phyloP scores from a whole-genome alignment of 371 early-diverging fungal genomes.

The Mortierella sp. region DNA sequence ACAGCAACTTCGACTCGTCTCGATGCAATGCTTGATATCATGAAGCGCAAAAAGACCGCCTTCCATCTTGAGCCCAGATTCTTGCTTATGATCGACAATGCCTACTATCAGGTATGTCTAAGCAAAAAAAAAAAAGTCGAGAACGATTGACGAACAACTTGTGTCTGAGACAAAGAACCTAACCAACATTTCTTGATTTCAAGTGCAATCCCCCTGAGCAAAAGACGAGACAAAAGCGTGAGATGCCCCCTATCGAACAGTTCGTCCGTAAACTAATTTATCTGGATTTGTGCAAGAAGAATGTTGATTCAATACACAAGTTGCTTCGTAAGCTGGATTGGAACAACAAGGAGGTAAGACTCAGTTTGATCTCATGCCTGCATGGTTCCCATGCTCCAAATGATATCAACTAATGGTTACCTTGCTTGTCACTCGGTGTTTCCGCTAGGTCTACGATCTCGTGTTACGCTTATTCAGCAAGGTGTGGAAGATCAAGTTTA shows the following conservation, averaged over 20 bases:
- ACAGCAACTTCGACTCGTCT: conserved; percentile 77
- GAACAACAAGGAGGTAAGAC: conserved; percentile 68
- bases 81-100: conserved; percentile 91
- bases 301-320: conserved; percentile 74
- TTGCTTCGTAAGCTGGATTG: conserved; percentile 90
- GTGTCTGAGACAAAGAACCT: not conserved
- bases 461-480: conserved; percentile 78
- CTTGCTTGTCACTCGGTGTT: not conserved
- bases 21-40: conserved; percentile 80
- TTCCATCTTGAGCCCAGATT: conserved; percentile 88
- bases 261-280: conserved; percentile 90
- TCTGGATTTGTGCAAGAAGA: conserved; percentile 75
- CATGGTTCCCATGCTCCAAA: too few relatives aligned
- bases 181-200: not conserved
- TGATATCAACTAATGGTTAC: too few relatives aligned
- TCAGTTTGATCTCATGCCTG: not conserved
- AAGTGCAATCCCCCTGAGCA: conserved; percentile 86
- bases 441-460: conserved; percentile 35
- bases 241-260: conserved; percentile 79
- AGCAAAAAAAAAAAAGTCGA: not conserved
- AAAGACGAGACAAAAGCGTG: conserved; percentile 67
- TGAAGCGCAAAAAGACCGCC: conserved; percentile 87
- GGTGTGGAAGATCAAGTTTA: conserved; percentile 92
- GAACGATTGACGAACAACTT: too few relatives aligned
- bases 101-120: conserved; percentile 76